phyloP scores from a whole-genome alignment of 1,139 yeast species.

The Arxiozyma heterogenica region DNA sequence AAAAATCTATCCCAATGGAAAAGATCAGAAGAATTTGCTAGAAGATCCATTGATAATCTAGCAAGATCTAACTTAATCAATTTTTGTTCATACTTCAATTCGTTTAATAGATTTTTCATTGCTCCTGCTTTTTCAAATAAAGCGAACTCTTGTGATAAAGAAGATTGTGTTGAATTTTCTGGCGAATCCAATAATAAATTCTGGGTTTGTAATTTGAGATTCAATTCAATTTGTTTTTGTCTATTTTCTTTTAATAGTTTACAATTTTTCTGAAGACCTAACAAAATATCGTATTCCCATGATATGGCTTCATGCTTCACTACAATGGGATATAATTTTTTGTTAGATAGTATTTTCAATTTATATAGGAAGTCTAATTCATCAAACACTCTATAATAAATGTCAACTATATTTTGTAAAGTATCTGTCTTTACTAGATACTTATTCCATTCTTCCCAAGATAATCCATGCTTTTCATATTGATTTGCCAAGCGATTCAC shows the following conservation, averaged over 20 bases:
- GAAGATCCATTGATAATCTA: conserved; percentile 36
- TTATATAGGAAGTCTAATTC: conserved; percentile 49
- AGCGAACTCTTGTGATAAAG: conserved; percentile 1
- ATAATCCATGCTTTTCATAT: neutral
- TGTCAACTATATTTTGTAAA: conserved; percentile 41
- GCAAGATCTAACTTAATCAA: conserved; percentile 32
- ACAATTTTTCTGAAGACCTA: conserved; percentile 38
- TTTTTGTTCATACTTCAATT: conserved; percentile 29
- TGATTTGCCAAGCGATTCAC: conserved; percentile 10
- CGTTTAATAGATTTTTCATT: conserved; percentile 14
- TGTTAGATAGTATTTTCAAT: conserved; percentile 40
- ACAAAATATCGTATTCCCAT: conserved; percentile 55
- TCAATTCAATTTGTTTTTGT: conserved; percentile 31
- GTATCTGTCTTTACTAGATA: conserved; percentile 34
- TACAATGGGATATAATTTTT: conserved; percentile 33
- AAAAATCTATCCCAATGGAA: conserved; percentile 28
- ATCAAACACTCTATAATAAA: conserved; percentile 58
- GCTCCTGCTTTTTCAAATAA: conserved; percentile 2
- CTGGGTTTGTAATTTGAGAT: conserved; percentile 22
- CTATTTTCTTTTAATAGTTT: conserved; percentile 26
- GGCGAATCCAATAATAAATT: neutral
- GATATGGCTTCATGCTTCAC: conserved; percentile 49
- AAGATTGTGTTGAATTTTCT: neutral
- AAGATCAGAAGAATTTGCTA: conserved; percentile 38
- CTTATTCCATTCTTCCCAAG: conserved; percentile 13